phyloP scores from a whole-genome alignment of 2,329 filamentous ascomycete genomes.

The Cytospora leucostoma region DNA sequence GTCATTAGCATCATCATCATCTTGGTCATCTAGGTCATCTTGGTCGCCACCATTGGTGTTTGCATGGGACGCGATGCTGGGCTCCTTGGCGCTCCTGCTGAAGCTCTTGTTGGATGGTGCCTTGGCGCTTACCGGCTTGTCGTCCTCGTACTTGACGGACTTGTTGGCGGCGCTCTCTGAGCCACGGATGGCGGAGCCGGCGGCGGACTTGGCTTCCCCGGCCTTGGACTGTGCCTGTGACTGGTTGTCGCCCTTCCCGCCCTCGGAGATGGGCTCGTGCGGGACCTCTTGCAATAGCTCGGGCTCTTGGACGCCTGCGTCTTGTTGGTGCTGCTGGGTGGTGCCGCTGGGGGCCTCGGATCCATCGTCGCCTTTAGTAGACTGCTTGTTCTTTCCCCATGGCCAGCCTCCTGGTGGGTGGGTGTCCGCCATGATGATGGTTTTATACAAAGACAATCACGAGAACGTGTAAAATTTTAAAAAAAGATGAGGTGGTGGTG shows the following conservation, averaged over 20 bases:
- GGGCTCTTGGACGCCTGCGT: conserved; percentile 24
- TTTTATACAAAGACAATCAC: conserved; percentile 1
- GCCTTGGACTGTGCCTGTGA: conserved; percentile 23
- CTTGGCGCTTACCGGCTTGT: conserved; percentile 21
- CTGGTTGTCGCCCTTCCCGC: conserved; percentile 16
- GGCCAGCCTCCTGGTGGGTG: conserved; percentile 30
- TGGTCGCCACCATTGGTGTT: conserved; percentile 4
- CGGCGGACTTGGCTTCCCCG: conserved; percentile 18
- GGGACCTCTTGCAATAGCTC: conserved; percentile 17
- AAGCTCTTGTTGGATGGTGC: conserved; percentile 25
- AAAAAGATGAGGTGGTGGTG: background rate
- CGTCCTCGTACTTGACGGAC: conserved; percentile 28
- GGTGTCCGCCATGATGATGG: conserved; percentile 27
- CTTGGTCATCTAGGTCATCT: conserved; percentile 17
- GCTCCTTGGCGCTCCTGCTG: conserved; percentile 26
- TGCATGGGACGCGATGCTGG: conserved; percentile 25
- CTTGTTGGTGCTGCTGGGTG: conserved; percentile 19
- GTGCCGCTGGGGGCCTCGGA: conserved; percentile 24
- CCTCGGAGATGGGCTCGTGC: conserved; percentile 2
- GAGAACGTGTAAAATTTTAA: background rate
- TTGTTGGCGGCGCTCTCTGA: conserved; percentile 25
- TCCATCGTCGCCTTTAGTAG: conserved; percentile 18
- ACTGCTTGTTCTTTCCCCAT: conserved; percentile 29
- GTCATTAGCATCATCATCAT: conserved; percentile 16
- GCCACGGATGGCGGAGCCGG: conserved; percentile 17